Conservation (phyloP, 306 rosid species). For the Nissolia schottii region DNA sequence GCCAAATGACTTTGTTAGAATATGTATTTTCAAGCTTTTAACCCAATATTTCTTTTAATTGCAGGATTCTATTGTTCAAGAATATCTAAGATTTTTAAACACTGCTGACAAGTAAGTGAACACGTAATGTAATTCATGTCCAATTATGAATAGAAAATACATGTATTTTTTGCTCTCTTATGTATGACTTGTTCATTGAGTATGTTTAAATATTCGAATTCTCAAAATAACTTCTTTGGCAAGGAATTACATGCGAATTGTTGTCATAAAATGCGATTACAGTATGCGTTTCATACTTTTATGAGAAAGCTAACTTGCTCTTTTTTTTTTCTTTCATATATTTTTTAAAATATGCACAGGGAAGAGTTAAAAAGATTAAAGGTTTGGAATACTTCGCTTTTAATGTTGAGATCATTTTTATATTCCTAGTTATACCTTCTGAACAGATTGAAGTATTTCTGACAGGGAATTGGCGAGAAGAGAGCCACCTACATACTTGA, state of each 20-base stretch:
- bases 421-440: background rate
- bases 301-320: conserved; percentile 13
- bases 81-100: conserved; percentile 58
- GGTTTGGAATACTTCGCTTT: conserved; percentile 37
- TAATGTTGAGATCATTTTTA: background rate
- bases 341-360: conserved; percentile 31
- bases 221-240: background rate
- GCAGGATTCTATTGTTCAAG: conserved; percentile 63
- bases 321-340: background rate
- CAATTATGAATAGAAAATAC: background rate
- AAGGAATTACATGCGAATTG: background rate
- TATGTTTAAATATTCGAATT: background rate
- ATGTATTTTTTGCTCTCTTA: background rate
- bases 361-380: conserved; percentile 65
- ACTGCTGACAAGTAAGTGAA: conserved; percentile 75
- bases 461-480: conserved; percentile 91
- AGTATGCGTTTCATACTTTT: background rate
- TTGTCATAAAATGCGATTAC: background rate
- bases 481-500: conserved; percentile 67
- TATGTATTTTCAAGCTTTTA: background rate
- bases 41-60: conserved; percentile 1
- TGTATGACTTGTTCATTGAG: background rate
- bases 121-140: background rate
- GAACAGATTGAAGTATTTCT: background rate
- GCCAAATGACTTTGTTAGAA: background rate